A percentile compares a stretch with the other conserved stretches of the same genome.
Conservation (phyloP, 129 eudicot species). For the Lactuca saligna region DNA sequence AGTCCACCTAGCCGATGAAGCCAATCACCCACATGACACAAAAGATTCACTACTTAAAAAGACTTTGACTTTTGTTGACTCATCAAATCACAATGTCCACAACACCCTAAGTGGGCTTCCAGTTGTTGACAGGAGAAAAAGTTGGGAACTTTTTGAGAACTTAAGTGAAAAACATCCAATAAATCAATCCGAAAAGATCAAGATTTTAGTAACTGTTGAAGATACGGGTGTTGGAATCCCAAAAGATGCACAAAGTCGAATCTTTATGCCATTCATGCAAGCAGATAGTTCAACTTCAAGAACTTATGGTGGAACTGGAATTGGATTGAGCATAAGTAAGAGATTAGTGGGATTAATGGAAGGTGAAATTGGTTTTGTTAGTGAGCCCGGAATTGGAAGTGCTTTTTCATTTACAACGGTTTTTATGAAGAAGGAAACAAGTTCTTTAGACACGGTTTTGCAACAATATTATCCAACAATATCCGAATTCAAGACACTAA, state of each 20-base stretch:
- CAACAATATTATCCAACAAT: slow-evolving; percentile 41
- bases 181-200: slow-evolving; percentile 41
- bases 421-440: slow-evolving; percentile 40
- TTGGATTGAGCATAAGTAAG: slow-evolving; percentile 89
- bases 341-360: slow-evolving; percentile 82
- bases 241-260: slow-evolving; percentile 64
- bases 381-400: slow-evolving; percentile 67
- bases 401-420: slow-evolving; percentile 73
- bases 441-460: slow-evolving; percentile 31
- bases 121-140: slow-evolving; percentile 67
- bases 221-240: slow-evolving; percentile 93
- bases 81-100: slow-evolving; percentile 16
- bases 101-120: slow-evolving; percentile 68
- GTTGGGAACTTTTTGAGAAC: slow-evolving; percentile 57
- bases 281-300: slow-evolving; percentile 90
- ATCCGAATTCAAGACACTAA: slow-evolving; percentile 63
- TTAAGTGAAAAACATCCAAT: slow-evolving; percentile 25
- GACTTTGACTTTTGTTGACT: slow-evolving; percentile 25
- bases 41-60: slow-evolving; percentile 63
- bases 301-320: slow-evolving; percentile 88
- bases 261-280: slow-evolving; percentile 94
- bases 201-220: slow-evolving; percentile 72
- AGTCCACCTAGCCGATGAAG: slow-evolving; percentile 80
- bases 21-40: slow-evolving; percentile 35
- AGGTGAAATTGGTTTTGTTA: slow-evolving; percentile 81